Conservation (phyloP, 2,329 filamentous ascomycete genomes). For the Alternaria hordeiaustralica region DNA sequence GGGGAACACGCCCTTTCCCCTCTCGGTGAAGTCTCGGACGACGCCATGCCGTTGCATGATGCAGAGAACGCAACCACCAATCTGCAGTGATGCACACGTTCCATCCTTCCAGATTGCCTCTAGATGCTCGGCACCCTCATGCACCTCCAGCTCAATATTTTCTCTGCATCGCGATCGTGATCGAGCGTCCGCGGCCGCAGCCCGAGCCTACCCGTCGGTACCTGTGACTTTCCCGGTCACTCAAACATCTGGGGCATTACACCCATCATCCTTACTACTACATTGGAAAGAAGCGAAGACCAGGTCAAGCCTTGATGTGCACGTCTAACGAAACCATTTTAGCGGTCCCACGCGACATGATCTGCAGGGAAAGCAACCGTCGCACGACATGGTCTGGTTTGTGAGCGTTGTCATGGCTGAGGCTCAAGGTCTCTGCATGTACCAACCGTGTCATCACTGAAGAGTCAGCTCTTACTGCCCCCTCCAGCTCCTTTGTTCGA, state of each 20-base stretch:
- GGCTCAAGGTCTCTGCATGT: constrained; percentile 3
- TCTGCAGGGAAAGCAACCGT: constrained; percentile 6
- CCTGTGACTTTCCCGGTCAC: neutral
- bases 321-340: neutral
- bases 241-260: neutral
- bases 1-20: constrained; percentile 19
- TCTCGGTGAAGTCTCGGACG: constrained; percentile 28
- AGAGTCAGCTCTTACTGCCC: neutral
- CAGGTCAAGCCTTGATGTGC: neutral
- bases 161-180: constrained; percentile 3
- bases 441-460: neutral
- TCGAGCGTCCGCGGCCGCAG: constrained; percentile 3
- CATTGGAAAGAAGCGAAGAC: neutral
- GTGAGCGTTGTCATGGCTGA: neutral
- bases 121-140: constrained; percentile 10
- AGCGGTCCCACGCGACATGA: neutral
- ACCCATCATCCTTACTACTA: neutral
- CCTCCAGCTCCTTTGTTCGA: neutral
- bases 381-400: constrained; percentile 2
- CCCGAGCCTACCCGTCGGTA: neutral
- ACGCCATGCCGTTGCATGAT: constrained; percentile 13
- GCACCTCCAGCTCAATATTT: constrained; percentile 6
- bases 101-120: constrained; percentile 15
- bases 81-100: constrained; percentile 3
- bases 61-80: neutral